phyloP scores from a whole-genome alignment of 2,329 filamentous ascomycete genomes.

The Periglandula ipomoeae region DNA sequence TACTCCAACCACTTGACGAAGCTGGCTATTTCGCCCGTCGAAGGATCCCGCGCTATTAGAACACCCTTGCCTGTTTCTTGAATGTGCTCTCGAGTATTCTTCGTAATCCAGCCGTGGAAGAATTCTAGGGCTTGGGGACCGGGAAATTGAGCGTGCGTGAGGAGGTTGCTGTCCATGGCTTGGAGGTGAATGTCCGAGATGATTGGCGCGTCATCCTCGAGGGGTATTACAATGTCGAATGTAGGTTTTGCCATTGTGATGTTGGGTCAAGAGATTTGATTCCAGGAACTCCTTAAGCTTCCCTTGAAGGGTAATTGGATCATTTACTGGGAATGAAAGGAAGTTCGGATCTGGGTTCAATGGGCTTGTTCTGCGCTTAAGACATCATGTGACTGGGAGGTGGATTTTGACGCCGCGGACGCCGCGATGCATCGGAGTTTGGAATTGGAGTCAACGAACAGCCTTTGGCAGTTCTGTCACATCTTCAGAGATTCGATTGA shows the following conservation, averaged over 20 bases:
- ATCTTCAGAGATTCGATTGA: too few relatives aligned
- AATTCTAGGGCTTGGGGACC: constrained; percentile 19
- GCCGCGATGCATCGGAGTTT: not conserved
- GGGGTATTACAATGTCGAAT: constrained; percentile 18
- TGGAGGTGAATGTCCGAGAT: constrained; percentile 25
- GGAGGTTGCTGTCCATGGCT: constrained; percentile 29
- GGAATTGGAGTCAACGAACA: not conserved
- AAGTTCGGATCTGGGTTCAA: not conserved
- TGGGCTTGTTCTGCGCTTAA: not conserved
- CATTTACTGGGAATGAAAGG: not conserved
- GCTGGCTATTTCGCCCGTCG: constrained; percentile 20
- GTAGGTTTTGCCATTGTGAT: constrained; percentile 1
- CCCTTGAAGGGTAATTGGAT: not conserved
- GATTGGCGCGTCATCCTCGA: constrained; percentile 15
- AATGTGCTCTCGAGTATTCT: constrained; percentile 21
- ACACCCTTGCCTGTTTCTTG: constrained; percentile 18
- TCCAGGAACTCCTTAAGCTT: not conserved
- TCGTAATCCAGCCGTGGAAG: constrained; percentile 21
- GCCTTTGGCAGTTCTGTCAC: too few relatives aligned
- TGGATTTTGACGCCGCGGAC: not conserved
- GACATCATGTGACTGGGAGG: not conserved
- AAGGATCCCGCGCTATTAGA: constrained; percentile 23
- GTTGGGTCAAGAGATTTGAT: not conserved
- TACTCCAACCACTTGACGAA: constrained; percentile 29
- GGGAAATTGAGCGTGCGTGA: constrained; percentile 32